Base-by-base conservation (phyloP, 2,329 filamentous ascomycete species). In the Arthrinium phaeospermum region DNA sequence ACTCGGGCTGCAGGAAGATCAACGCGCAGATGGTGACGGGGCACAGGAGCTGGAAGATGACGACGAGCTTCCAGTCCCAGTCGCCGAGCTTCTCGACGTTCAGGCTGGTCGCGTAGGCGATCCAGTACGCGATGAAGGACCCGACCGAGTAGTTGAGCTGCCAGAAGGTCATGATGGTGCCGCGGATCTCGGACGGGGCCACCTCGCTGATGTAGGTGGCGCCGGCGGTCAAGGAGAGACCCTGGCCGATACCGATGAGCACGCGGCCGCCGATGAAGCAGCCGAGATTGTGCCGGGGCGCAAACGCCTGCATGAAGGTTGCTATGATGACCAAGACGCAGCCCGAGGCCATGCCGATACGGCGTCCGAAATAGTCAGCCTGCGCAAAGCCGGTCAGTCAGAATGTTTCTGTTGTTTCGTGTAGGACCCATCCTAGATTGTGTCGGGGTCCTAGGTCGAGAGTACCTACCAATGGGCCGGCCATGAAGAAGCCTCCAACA, bases 41-140 rank as follows among this genome's bases (percentile, higher is more conserved):
- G 34, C 93, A 86, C n/a, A 94, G 80, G 68, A 93, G 85, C 82
- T 94, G 92, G 85, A 93, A 93, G 74, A 94, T 90, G 74, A 93
- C 89, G 19, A 93, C 90, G 84, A 93, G 88, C 77, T 88, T 89
- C 91, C 91, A 93, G 81, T 93, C 91, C 92, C 91, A 93, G 76
- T 94, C 85, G 51, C 91, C 91, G 6, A 93, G 86, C 57, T 76
- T 83, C 57, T 82, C 76, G 61, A 84, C 83, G 80, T 92, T 83
- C 77, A 89, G 85, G 47, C 86, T 86, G 79, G 89, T 90, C 22
- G 87, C 91, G 75, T 88, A 93, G 79, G 90, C 91, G 78, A 93
- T 89, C 91, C 84, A 85, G 83, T 89, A 91, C 69, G 89, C 90
- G 75, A 92, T 89, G 81, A 91, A 92, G 19, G 86, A 88, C 4